phyloP scores from a whole-genome alignment of 164 flowering plant species.

The Chloranthus sessilifolius region DNA sequence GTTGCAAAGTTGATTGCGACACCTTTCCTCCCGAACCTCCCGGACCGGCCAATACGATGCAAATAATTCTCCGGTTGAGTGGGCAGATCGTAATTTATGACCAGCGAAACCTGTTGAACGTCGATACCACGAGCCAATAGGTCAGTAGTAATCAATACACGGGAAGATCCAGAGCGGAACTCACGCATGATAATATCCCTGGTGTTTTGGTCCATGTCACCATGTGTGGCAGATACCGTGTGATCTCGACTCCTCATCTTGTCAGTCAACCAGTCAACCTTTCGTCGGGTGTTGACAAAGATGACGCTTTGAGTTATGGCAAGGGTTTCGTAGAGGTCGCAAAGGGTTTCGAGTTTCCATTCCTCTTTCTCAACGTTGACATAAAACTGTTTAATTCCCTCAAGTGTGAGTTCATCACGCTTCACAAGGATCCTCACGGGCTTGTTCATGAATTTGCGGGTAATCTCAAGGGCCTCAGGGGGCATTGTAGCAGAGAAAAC shows the following conservation, averaged over 20 bases:
- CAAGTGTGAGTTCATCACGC: conserved; percentile 73
- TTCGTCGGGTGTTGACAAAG: conserved; percentile 83
- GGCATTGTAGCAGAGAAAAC: conserved; percentile 75
- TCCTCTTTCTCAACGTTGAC: conserved; percentile 85
- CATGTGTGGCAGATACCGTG: conserved; percentile 68
- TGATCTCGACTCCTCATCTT: conserved; percentile 63
- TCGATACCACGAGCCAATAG: conserved; percentile 71
- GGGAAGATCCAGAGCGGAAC: conserved; percentile 61
- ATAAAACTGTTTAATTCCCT: conserved; percentile 86
- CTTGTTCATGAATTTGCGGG: conserved; percentile 63
- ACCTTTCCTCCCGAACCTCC: conserved; percentile 68
- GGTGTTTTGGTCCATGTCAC: conserved; percentile 73
- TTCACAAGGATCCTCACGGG: conserved; percentile 68
- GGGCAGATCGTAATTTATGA: conserved; percentile 62
- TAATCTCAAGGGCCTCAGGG: conserved; percentile 67
- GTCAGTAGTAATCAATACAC: conserved; percentile 64
- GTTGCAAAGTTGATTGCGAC: conserved; percentile 65
- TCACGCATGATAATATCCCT: conserved; percentile 69
- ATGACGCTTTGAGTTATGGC: conserved; percentile 92
- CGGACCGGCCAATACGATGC: conserved; percentile 67
- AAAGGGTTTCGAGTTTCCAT: conserved; percentile 79
- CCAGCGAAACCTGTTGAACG: conserved; percentile 69
- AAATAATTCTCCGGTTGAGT: conserved; percentile 71
- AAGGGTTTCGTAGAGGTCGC: conserved; percentile 79
- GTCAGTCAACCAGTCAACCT: conserved; percentile 73